Conservation (phyloP, 371 early-diverging fungal species). For the Blakeslea trispora region DNA sequence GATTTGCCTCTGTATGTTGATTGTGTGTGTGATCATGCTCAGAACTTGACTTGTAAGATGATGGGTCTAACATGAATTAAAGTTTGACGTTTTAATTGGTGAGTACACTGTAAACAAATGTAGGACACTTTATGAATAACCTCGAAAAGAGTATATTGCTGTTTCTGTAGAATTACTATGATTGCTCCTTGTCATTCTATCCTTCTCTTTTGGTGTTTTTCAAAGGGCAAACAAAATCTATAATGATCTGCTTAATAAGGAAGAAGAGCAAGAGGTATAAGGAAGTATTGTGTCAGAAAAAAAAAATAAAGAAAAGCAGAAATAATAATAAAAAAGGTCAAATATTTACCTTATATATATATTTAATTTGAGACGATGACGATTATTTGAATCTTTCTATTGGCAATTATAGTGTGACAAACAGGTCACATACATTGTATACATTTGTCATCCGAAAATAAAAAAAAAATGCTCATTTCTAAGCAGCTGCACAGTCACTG, state of each 20-base stretch:
- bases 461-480: too few relatives aligned
- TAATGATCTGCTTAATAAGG: too few relatives aligned
- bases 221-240: too few relatives aligned
- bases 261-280: too few relatives aligned
- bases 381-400: slow-evolving; percentile 15
- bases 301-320: slow-evolving; percentile 1
- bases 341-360: background rate
- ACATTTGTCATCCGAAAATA: background rate
- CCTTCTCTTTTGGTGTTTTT: too few relatives aligned
- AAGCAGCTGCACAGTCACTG: too few relatives aligned
- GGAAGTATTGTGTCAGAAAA: background rate
- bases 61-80: background rate
- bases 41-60: background rate
- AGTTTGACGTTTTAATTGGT: background rate
- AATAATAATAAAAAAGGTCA: slow-evolving; percentile 2
- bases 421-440: background rate
- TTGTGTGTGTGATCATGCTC: background rate
- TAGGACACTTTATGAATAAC: background rate
- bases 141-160: slow-evolving; percentile 19
- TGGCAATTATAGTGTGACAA: background rate
- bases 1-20: background rate
- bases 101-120: too few relatives aligned
- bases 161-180: background rate
- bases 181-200: slow-evolving; percentile 4
- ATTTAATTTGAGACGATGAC: slow-evolving; percentile 18